Conservation (phyloP, 768 basidiomycete species). For the Clitopilus passeckerianus region DNA sequence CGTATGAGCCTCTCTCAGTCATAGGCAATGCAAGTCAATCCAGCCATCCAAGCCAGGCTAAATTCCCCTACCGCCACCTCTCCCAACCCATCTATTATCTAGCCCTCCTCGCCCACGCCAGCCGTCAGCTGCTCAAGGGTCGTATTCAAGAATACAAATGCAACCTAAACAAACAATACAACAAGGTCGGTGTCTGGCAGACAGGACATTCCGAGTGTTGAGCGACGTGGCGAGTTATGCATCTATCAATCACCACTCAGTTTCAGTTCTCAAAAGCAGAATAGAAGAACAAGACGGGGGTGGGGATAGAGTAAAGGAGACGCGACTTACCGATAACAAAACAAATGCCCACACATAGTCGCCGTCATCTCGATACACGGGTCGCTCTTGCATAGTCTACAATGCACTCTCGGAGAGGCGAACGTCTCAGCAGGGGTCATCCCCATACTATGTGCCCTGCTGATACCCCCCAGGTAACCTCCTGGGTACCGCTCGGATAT, state of each 20-base stretch:
- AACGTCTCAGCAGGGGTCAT: neutral
- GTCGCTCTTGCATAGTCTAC: conserved; percentile 43
- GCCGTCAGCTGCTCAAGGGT: neutral
- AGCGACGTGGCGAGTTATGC: conserved; percentile 46
- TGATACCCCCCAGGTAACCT: neutral
- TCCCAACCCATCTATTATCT: too few species aligned
- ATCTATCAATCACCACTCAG: conserved; percentile 26
- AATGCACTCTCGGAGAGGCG: conserved; percentile 30
- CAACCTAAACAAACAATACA: conserved; percentile 55
- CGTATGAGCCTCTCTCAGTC: too few species aligned
- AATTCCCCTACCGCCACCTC: too few species aligned
- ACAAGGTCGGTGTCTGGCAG: conserved; percentile 42
- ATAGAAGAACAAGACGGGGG: too few species aligned
- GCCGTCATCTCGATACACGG: conserved; percentile 50
- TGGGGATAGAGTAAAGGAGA: neutral
- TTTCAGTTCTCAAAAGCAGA: neutral
- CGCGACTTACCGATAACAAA: conserved; percentile 45
- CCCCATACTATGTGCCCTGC: neutral
- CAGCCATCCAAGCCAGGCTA: too few species aligned
- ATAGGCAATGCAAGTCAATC: too few species aligned
- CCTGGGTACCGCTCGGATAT: neutral
- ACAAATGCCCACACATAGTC: conserved; percentile 61
- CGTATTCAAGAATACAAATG: conserved; percentile 23
- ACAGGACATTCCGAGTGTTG: conserved; percentile 45
- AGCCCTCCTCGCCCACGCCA: neutral